These are phyloP conservation scores for Fusarium musae DNA, from an alignment of 2,329 filamentous ascomycete genomes.

Conservation along the genomic window DNA sequence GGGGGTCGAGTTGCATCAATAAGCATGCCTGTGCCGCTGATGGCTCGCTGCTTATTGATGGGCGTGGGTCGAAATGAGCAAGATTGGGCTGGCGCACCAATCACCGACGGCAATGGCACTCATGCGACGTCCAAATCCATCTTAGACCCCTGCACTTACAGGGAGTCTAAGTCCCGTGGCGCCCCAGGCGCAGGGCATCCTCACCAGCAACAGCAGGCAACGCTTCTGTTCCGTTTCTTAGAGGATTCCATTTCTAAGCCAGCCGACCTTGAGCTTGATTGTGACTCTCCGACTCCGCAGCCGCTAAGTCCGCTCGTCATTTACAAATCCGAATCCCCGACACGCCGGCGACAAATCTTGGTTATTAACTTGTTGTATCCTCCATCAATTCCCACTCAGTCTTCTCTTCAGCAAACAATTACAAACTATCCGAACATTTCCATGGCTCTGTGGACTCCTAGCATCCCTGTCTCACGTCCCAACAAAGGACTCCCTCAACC, in stretches of 20 bases:
- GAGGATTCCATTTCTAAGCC: conserved; percentile 38
- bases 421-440: conserved; percentile 9
- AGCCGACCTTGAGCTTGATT: conserved; percentile 15
- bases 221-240: conserved; percentile 29
- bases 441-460: conserved; percentile 45
- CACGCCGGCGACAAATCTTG: conserved; percentile 22
- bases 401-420: conserved; percentile 22
- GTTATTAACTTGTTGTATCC: conserved; percentile 16
- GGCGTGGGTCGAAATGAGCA: conserved; percentile 32
- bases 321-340: conserved; percentile 37
- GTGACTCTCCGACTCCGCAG: conserved; percentile 24
- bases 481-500: conserved; percentile 51
- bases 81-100: conserved; percentile 42
- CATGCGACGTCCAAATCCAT: conserved; percentile 38
- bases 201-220: conserved; percentile 19
- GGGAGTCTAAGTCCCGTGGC: conserved; percentile 26
- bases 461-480: conserved; percentile 32
- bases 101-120: conserved; percentile 25
- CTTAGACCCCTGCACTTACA: conserved; percentile 28
- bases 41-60: conserved; percentile 37
- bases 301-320: conserved; percentile 34
- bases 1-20: conserved; percentile 37
- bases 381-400: conserved; percentile 5
- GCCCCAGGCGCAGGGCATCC: conserved; percentile 27
- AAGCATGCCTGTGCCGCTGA: conserved; percentile 32